Evolutionary conservation across 2,329 filamentous ascomycete genomes (phyloP).

Genomic region (Sporothrix protearum): DNA sequence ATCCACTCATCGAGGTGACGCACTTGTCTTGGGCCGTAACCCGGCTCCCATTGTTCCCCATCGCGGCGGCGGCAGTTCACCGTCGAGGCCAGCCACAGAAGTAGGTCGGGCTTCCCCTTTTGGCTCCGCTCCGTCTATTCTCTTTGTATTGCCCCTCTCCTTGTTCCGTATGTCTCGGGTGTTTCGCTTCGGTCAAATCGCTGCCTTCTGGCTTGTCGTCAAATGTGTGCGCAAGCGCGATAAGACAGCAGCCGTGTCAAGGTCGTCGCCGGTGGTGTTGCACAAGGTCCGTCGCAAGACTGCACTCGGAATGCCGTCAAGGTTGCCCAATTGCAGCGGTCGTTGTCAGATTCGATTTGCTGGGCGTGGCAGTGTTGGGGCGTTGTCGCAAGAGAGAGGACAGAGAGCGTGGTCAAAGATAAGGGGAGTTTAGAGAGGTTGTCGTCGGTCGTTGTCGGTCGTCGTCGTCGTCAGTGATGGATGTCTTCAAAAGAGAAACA

Average conservation of each 20-base stretch:
- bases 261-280: not conserved
- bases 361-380: not conserved
- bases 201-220: not conserved
- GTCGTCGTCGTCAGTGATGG: not conserved
- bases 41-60: slow-evolving; percentile 57
- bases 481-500: not conserved
- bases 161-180: not conserved
- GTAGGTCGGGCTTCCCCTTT: not conserved
- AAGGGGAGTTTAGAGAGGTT: not conserved
- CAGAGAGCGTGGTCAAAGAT: not conserved
- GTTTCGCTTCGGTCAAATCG: not conserved
- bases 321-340: slow-evolving; percentile 15
- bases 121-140: not conserved
- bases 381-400: not conserved
- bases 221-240: slow-evolving; percentile 4
- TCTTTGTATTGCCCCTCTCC: not conserved
- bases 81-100: not conserved
- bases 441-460: not conserved
- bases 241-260: not conserved
- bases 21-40: slow-evolving; percentile 80
- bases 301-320: not conserved
- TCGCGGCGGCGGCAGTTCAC: slow-evolving; percentile 32
- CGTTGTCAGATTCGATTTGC: not conserved
- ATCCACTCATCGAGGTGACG: slow-evolving; percentile 30
- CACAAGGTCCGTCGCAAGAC: not conserved